Conservation (phyloP, 495 filamentous ascomycete species). For the Hypoxylon perforatum region DNA sequence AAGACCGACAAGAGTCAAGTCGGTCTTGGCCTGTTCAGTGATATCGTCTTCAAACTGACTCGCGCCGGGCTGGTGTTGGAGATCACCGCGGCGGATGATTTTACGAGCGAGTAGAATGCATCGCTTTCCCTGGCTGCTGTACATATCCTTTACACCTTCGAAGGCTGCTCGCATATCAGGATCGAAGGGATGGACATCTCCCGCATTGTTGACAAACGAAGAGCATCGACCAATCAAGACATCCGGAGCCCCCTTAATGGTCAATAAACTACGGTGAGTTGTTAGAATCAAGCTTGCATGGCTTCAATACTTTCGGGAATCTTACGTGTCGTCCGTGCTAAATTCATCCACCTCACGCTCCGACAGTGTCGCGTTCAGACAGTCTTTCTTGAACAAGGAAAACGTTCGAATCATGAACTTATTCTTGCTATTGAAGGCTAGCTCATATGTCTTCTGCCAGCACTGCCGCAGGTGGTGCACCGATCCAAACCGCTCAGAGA, state of each 20-base stretch:
- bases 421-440: slow-evolving; percentile 83
- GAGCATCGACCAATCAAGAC: slow-evolving; percentile 68
- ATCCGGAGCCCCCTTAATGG: slow-evolving; percentile 74
- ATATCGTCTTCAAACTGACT: slow-evolving; percentile 65
- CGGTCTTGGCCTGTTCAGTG: slow-evolving; percentile 56
- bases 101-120: slow-evolving; percentile 75
- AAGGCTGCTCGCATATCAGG: slow-evolving; percentile 51
- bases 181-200: slow-evolving; percentile 57
- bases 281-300: not conserved
- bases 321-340: slow-evolving; percentile 55
- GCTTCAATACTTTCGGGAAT: not conserved
- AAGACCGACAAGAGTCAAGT: slow-evolving; percentile 70
- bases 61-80: slow-evolving; percentile 49
- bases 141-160: slow-evolving; percentile 66
- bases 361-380: slow-evolving; percentile 49
- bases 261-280: slow-evolving; percentile 52
- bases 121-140: slow-evolving; percentile 71
- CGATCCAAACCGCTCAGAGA: slow-evolving; percentile 68
- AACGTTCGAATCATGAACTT: slow-evolving; percentile 74
- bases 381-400: slow-evolving; percentile 50
- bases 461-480: slow-evolving; percentile 59
- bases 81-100: slow-evolving; percentile 51
- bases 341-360: slow-evolving; percentile 50
- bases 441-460: slow-evolving; percentile 70
- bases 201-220: slow-evolving; percentile 59